Conservation (phyloP, 805 yeast genomes). For the Cyberlindnera meyerae region DNA sequence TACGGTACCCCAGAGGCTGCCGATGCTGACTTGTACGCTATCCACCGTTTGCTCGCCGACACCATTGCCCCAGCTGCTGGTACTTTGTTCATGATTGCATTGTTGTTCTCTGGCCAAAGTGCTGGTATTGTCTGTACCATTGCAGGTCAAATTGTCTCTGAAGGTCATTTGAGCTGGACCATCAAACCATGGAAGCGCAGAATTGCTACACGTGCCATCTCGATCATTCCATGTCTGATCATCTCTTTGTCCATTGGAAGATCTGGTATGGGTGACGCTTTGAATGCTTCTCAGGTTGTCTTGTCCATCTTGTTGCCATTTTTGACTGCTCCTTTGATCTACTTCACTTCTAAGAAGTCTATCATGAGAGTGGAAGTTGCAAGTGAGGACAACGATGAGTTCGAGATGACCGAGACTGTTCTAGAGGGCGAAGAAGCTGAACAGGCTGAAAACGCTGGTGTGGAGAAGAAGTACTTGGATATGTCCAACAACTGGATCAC, state of each 20-base stretch:
- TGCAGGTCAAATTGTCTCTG: conserved; percentile 93
- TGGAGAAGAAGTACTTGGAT: conserved; percentile 27
- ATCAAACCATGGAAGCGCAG: conserved; percentile 79
- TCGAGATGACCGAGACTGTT: conserved; percentile 5
- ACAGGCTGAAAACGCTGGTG: no score
- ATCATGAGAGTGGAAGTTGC: conserved; percentile 56
- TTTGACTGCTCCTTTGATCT: conserved; percentile 82
- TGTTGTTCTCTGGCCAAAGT: conserved; percentile 80
- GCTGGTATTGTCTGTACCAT: conserved; percentile 95
- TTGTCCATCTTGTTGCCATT: conserved; percentile 75
- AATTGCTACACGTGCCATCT: conserved; percentile 74
- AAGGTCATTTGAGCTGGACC: conserved; percentile 80
- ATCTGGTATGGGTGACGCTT: conserved; percentile 68
- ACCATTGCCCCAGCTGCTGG: conserved; percentile 76
- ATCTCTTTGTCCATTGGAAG: conserved; percentile 75
- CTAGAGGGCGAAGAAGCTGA: conserved; percentile 10
- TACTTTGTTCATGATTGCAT: conserved; percentile 76
- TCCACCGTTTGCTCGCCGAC: conserved; percentile 58
- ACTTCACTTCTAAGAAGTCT: conserved; percentile 64
- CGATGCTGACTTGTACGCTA: conserved; percentile 68
- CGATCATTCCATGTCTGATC: conserved; percentile 80
- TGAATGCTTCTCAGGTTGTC: conserved; percentile 84
- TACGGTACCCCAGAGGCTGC: conserved; percentile 41
- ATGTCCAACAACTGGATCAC: conserved; percentile 43
- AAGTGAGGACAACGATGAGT: conserved; percentile 5